These are phyloP conservation scores for Suillus weaverae DNA, from an alignment of 768 basidiomycete genomes.

Conservation along the genomic window DNA sequence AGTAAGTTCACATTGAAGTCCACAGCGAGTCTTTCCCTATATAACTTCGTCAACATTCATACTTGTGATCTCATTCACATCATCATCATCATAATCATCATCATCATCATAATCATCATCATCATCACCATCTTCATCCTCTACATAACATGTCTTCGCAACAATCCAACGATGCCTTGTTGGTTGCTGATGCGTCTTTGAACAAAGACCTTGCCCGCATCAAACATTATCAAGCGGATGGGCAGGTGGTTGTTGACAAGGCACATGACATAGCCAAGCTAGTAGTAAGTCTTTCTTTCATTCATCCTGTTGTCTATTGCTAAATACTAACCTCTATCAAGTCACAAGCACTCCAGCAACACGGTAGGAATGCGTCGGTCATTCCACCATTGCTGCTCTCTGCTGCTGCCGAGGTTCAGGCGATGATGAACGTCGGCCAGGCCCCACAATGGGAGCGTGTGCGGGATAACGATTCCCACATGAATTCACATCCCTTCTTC, in stretches of 20 bases:
- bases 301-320: too few species aligned
- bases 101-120: too few species aligned
- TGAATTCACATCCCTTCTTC: not conserved
- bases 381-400: not conserved
- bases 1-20: too few species aligned
- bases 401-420: not conserved
- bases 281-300: not conserved
- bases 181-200: fast-evolving
- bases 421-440: not conserved
- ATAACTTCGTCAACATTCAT: too few species aligned
- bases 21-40: too few species aligned
- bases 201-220: fast-evolving
- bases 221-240: not conserved
- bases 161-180: too few species aligned
- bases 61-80: too few species aligned
- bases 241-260: not conserved
- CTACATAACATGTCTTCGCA: too few species aligned
- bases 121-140: too few species aligned
- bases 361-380: not conserved
- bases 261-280: not conserved
- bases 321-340: too few species aligned
- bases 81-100: too few species aligned
- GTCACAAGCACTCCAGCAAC: not conserved
- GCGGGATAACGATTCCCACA: not conserved
- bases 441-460: not conserved